These are phyloP conservation scores for Colletotrichum musae DNA, from an alignment of 2,329 filamentous ascomycete species.

Conservation along the genomic window DNA sequence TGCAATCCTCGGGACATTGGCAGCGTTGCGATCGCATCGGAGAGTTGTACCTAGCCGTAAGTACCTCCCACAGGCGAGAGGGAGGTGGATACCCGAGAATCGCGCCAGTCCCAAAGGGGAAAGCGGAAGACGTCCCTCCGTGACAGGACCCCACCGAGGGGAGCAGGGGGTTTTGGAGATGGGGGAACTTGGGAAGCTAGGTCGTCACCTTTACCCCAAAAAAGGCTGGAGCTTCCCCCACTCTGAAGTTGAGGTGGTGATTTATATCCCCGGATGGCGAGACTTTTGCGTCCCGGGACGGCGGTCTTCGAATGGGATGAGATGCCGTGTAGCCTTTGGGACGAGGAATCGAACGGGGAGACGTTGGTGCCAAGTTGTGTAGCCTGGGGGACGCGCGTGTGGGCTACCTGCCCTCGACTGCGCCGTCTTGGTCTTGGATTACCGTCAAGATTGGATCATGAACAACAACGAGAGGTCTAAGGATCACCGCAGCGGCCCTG, in stretches of 20 bases:
- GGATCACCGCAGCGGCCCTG: not conserved
- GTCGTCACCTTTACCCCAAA: no score
- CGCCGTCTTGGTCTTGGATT: not conserved
- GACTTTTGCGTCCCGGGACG: not conserved
- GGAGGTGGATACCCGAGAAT: not conserved
- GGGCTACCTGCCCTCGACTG: not conserved
- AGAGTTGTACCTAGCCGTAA: not conserved
- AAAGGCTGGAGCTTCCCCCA: not conserved
- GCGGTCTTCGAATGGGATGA: constrained; percentile 20
- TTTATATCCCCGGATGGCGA: constrained; percentile 34
- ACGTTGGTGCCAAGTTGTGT: no score
- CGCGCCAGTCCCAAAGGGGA: constrained; percentile 7
- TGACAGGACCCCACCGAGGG: constrained; percentile 25
- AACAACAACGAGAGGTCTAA: not conserved
- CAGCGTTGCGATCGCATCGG: constrained; percentile 17
- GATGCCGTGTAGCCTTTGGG: constrained; percentile 14
- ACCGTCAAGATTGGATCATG: no score
- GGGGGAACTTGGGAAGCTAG: not conserved
- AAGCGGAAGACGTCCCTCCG: constrained; percentile 31
- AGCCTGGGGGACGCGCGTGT: no score
- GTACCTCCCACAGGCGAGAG: not conserved
- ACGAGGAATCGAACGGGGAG: not conserved
- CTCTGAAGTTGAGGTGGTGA: constrained; percentile 10
- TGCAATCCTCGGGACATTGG: not conserved
- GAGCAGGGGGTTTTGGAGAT: constrained; percentile 15